phyloP scores from a whole-genome alignment of 164 flowering plant genomes.

The Umbilicus rupestris region DNA sequence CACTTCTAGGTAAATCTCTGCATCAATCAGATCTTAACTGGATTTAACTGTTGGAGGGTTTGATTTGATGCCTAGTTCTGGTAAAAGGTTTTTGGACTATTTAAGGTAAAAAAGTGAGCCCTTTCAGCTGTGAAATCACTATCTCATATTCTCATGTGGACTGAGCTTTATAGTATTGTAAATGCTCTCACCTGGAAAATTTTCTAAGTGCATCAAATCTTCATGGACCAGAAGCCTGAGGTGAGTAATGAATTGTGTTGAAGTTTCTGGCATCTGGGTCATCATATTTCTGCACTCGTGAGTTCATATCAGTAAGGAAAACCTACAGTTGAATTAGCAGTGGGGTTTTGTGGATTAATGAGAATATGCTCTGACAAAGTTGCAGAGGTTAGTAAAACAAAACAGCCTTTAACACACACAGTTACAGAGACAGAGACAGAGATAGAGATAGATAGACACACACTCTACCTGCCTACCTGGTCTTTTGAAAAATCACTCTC shows the following conservation, averaged over 20 bases:
- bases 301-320: neutral
- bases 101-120: neutral
- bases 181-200: neutral
- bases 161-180: neutral
- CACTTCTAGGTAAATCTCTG: neutral
- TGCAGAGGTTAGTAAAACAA: neutral
- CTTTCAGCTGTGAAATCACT: conserved; percentile 3
- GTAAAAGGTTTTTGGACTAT: neutral
- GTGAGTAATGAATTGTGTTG: neutral
- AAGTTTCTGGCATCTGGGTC: neutral
- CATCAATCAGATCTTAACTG: neutral
- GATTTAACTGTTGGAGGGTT: neutral
- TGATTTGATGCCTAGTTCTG: too few species aligned
- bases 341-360: conserved; percentile 4
- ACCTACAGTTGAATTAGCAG: neutral
- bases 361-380: neutral
- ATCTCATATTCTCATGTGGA: too few species aligned
- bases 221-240: neutral
- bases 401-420: neutral
- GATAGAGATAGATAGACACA: conserved; percentile 28
- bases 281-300: neutral
- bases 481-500: too few species aligned
- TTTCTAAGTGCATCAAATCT: neutral
- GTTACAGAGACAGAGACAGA: neutral
- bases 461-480: conserved; percentile 39